Percentiles rank a stretch among this genome's conserved stretches.
Evolutionary conservation across 768 basidiomycete species (phyloP).

Genomic region (Suillus alpinus): DNA sequence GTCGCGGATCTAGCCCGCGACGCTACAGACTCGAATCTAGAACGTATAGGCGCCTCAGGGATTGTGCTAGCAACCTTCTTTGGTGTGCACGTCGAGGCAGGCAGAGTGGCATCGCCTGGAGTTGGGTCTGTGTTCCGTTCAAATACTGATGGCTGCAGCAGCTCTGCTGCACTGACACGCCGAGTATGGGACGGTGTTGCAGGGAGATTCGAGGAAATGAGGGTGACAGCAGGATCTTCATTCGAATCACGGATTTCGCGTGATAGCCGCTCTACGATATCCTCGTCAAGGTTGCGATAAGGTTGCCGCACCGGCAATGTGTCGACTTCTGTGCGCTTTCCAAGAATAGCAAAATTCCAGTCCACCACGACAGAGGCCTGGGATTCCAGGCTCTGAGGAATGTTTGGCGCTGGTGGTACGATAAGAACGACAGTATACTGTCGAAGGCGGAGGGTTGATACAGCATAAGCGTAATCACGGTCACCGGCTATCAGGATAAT

Average conservation of each 20-base stretch:
- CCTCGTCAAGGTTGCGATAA: slow-evolving; percentile 22
- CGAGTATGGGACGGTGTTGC: slow-evolving; percentile 10
- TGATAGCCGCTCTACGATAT: slow-evolving; percentile 17
- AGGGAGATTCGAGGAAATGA: slow-evolving; percentile 1
- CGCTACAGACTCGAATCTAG: slow-evolving; percentile 17
- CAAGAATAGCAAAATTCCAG: slow-evolving; percentile 44
- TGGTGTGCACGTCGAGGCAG: background rate
- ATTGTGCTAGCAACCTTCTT: slow-evolving; percentile 11
- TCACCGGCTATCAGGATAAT: slow-evolving; percentile 66
- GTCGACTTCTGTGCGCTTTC: slow-evolving; percentile 20
- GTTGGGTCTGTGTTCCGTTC: background rate
- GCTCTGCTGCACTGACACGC: slow-evolving; percentile 21
- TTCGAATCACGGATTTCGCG: slow-evolving; percentile 19
- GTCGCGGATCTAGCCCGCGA: slow-evolving; percentile 16
- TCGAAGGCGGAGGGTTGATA: slow-evolving; percentile 54
- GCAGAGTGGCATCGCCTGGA: background rate
- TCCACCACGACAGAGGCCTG: slow-evolving; percentile 55
- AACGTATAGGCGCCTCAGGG: slow-evolving; percentile 18
- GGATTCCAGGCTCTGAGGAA: slow-evolving; percentile 45
- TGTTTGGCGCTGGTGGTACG: slow-evolving; percentile 34
- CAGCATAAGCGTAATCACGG: slow-evolving; percentile 64
- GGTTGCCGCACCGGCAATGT: slow-evolving; percentile 23
- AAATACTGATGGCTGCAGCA: slow-evolving; percentile 18
- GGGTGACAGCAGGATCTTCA: slow-evolving; percentile 14
- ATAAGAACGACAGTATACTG: slow-evolving; percentile 52